Evolutionary conservation across 768 basidiomycete species (phyloP), one percentile per base, ranked within the genome.

Genomic region (Neoboletus brunneissimus): DNA sequence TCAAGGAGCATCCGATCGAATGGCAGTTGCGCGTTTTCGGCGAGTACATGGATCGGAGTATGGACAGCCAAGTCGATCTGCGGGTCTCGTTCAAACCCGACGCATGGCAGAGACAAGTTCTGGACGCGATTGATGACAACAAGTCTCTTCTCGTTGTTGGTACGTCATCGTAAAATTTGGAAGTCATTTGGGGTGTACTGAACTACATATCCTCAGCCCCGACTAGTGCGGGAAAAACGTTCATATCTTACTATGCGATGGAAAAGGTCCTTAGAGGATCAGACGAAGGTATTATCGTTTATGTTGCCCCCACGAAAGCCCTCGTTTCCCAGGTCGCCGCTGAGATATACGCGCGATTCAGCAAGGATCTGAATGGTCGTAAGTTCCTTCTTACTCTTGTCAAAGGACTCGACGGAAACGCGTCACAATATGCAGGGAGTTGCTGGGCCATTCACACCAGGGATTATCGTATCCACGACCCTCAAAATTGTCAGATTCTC

Each of bases 201-300:
- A 65, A 23, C 8, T 16, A 31, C 16, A 31, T 38, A 9, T 34
- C 7, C 42, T 5, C 61, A 87, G 85, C 85, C 4, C 86, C 86
- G 0, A 87, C 85, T 1, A 85, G 84, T 67, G 86, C 86, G 1
- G 86, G 87, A 29, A 89, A 89, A 68, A 89, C 88, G 0, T 89
- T 89, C 64, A 87, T 89, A 42, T 86, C 85, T 3, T 89, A 79
- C 67, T 88, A 88, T 60, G 87, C 88, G 0, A 89, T 89, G 87
- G 86, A 88, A 66, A 80, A 81, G 58, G 74, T 87, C 15, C 71
- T 89, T 3, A 73, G 83, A 53, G 75, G 73, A 40, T 85, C 85
- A 0, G 83, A 89, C 62, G 80, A 88, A 42, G 86, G 84, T 0
- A 76, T 89, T 41, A 64, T 89, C 35, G 82, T 89, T 20, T 89